Evolutionary conservation across 1,139 yeast species (phyloP).

Genomic region (Pneumocystis jirovecii): DNA sequence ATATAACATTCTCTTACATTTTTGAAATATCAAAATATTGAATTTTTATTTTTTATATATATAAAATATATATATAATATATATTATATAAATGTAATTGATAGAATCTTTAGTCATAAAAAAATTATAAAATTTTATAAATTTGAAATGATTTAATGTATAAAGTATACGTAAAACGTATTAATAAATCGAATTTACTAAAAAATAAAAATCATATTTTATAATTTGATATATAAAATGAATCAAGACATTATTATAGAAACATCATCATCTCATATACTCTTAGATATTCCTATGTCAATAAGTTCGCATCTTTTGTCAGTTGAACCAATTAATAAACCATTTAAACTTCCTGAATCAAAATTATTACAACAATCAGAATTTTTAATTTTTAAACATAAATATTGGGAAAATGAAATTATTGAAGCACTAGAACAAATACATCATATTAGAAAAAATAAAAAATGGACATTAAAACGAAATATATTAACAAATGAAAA

Average conservation of each 20-base stretch:
- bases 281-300: background rate
- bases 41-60: no score
- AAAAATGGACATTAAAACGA: background rate
- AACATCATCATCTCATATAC: background rate
- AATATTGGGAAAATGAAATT: background rate
- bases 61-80: no score
- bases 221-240: background rate
- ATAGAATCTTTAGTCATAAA: no score
- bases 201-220: no score
- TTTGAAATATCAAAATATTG: no score
- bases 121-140: no score
- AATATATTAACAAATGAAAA: background rate
- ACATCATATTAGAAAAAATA: background rate
- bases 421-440: background rate
- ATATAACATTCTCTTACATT: no score
- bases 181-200: no score
- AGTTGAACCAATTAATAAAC: background rate
- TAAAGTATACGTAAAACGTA: no score
- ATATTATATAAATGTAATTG: no score
- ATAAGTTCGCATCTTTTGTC: background rate
- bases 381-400: background rate
- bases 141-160: no score
- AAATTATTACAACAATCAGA: background rate
- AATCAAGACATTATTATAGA: background rate
- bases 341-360: background rate